Conservation (phyloP, 148 eudicot species). For the Arctostaphylos glauca region DNA sequence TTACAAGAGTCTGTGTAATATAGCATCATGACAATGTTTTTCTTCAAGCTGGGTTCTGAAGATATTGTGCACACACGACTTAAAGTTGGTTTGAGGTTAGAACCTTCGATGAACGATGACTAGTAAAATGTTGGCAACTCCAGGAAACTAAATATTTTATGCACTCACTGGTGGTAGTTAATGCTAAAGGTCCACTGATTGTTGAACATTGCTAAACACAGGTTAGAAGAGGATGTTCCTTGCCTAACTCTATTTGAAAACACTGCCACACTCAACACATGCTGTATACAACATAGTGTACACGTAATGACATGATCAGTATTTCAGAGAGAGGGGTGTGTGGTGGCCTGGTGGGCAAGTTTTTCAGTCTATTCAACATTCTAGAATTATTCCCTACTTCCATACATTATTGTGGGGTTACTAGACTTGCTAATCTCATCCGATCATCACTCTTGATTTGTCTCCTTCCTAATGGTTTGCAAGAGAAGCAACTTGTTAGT, state of each 20-base stretch:
- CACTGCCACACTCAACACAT: neutral
- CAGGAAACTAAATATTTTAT: neutral
- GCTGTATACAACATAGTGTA: too few relatives aligned
- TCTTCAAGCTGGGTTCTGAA: neutral
- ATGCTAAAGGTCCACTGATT: neutral
- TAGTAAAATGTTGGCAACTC: too few relatives aligned
- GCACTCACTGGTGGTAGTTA: neutral
- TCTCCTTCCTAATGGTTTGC: too few relatives aligned
- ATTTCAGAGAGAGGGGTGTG: neutral
- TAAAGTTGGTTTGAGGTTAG: conserved; percentile 2
- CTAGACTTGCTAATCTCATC: too few relatives aligned
- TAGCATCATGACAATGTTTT: neutral
- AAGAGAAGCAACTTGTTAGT: too few relatives aligned
- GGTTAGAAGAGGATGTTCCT: neutral
- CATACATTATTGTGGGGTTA: neutral
- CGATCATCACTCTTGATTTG: too few relatives aligned
- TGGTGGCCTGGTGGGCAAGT: neutral
- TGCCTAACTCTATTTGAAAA: neutral
- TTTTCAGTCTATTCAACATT: neutral
- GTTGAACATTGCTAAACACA: neutral
- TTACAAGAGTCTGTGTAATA: neutral
- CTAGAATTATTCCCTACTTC: neutral
- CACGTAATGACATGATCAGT: neutral
- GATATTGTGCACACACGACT: neutral
- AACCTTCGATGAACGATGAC: neutral